Percentiles rank a stretch among this genome's conserved stretches.
Evolutionary conservation across 2,329 filamentous ascomycete genomes (phyloP).

Genomic region (Thielaviopsis populi): DNA sequence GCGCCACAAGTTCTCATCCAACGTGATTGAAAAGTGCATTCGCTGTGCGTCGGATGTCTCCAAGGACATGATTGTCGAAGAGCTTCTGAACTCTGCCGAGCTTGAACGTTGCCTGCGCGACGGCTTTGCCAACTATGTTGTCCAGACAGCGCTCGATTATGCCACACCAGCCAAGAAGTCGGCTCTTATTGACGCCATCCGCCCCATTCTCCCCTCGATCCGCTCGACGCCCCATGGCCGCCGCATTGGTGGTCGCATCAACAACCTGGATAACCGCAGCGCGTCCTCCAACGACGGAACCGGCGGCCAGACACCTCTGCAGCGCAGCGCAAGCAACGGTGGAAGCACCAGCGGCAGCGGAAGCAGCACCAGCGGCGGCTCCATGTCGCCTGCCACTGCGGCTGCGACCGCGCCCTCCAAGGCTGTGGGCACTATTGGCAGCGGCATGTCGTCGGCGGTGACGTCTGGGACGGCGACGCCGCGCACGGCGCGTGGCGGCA

Average conservation of each 20-base stretch:
- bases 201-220: constrained; percentile 69
- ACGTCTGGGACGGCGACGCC: constrained; percentile 12
- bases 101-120: constrained; percentile 83
- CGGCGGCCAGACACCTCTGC: constrained; percentile 39
- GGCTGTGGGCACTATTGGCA: constrained; percentile 8
- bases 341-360: constrained; percentile 16
- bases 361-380: constrained; percentile 7
- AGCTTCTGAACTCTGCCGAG: constrained; percentile 59
- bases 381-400: constrained; percentile 11
- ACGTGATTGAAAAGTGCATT: constrained; percentile 93
- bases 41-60: constrained; percentile 64
- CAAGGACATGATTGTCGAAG: constrained; percentile 69
- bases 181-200: constrained; percentile 68
- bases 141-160: constrained; percentile 88
- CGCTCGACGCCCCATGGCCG: constrained; percentile 88
- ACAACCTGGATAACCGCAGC: constrained; percentile 38
- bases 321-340: constrained; percentile 10
- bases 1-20: constrained; percentile 97
- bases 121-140: constrained; percentile 92
- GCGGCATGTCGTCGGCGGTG: constrained; percentile 8
- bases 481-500: constrained; percentile 1
- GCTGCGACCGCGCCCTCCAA: not conserved
- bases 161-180: constrained; percentile 58
- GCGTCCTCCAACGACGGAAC: constrained; percentile 38
- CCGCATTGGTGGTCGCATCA: constrained; percentile 80